Evolutionary conservation across 495 filamentous ascomycete species (phyloP), one percentile per base, ranked within the genome.

Genomic region (Neurospora hispaniola): DNA sequence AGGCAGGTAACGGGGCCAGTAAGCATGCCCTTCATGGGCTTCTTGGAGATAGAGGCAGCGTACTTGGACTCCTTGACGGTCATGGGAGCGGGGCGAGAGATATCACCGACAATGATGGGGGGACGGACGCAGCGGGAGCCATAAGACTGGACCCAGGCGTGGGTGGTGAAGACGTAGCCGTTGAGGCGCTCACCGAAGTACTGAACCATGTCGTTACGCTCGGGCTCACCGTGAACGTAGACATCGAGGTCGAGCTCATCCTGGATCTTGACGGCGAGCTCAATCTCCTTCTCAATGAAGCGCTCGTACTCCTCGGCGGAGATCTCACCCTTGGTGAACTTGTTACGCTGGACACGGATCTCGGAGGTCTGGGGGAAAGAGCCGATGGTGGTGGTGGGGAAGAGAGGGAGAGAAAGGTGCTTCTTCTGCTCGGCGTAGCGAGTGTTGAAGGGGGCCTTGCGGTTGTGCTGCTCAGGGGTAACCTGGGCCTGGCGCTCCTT

Each of bases 11-110:
- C 96, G 74, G 96, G 96, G 69, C 96, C 96, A 83, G 96, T 99
- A 81, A 99, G 91, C 96, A 99, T 99, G 83, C 96, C 96, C 92
- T 99, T 99, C 93, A 96, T 98, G 82, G 96, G 94, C 89, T 97
- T 98, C 86, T 92, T 94, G 81, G 95, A 93, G 85, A 97, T 89
- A 48, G 92, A 94, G 72, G 92, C 94, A 76, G 96, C 96, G 83
- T 97, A 99, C 88, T 98, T 96, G 81, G 94, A 97, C 89, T 99
- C 96, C 90, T 98, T 99, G 84, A 99, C 96, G 75, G 96, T 97
- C 96, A 99, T 99, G 70, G 96, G 92, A 73, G 88, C 89, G 40
- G 96, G 96, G 78, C 96, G 94, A 72, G 94, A 97, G 84, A 99
- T 92, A 80, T 99, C 96, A 84, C 96, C 96, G 78, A 98, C 96